Base-by-base conservation (phyloP, 2,329 filamentous ascomycete genomes). In the Plectosphaerella plurivora region DNA sequence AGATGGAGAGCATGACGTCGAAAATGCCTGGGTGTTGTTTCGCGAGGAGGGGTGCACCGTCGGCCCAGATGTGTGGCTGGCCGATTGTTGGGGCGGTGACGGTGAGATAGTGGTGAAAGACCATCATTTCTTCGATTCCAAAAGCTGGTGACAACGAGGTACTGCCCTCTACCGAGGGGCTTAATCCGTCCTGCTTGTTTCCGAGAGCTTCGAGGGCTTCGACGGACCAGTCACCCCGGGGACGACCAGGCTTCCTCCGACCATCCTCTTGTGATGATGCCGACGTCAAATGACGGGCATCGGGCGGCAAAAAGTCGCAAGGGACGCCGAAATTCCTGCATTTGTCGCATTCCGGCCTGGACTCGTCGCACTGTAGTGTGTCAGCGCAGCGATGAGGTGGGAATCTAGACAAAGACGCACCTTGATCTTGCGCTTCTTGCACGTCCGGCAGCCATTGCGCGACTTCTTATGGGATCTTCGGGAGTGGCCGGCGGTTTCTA, bases 371-470 rank as follows among this genome's bases (percentile, higher is more conserved):
- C 52, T 54, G 33, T n/a, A 6, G 18, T 9, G 33, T 5, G 35
- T 49, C 9, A 49, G 47, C 28, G 28, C 8, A 28, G 11, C 28
- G 28, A 12, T 12, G 11, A 10, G 28, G 3, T 12, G 28, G 8
- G 35, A 16, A 2, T 33, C 2, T 3, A 22, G 33, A 7, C 5
- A 7, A 20, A 20, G 4, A 15, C 36, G 41, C 35, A 35, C 49
- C 51, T 62, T 62, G 44, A 60, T 54, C 15, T 59, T 54, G 22
- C 58, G 53, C 22, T 52, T 50, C 39, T 61, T 62, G 47, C 60
- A 62, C n/a, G 45, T 57, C 20, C 45, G 55, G 45, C 60, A 62
- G 12, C 59, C 59, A 14, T 57, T 50, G 22, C 59, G 57, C 3
- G 60, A 62, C 48, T 60, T 62, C 20, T 54, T 49, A 12, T 54